Evolutionary conservation across 2,329 filamentous ascomycete species (phyloP).

Genomic region (Claviceps sp.): DNA sequence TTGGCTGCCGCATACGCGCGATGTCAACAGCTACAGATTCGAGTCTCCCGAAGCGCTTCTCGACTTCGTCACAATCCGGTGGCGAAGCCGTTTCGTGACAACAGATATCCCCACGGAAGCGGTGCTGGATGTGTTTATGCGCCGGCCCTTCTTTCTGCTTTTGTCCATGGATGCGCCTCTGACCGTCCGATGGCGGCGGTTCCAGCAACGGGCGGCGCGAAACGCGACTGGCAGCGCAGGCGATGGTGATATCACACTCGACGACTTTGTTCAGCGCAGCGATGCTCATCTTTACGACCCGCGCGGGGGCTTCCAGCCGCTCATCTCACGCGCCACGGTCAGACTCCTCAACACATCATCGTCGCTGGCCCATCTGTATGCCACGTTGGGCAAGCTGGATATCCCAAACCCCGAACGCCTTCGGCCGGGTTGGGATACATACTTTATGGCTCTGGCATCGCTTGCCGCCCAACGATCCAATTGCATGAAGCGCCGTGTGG

Average conservation of each 20-base stretch:
- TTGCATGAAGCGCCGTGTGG: slow-evolving; percentile 96
- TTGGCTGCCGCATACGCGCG: slow-evolving; percentile 11
- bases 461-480: slow-evolving; percentile 84
- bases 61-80: slow-evolving; percentile 73
- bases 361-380: slow-evolving; percentile 57
- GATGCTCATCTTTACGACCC: slow-evolving; percentile 67
- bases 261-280: slow-evolving; percentile 42
- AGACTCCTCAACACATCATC: slow-evolving; percentile 76
- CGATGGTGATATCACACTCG: slow-evolving; percentile 27
- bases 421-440: slow-evolving; percentile 86
- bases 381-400: slow-evolving; percentile 59
- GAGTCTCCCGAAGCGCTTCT: slow-evolving; percentile 53
- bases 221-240: slow-evolving; percentile 7
- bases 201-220: slow-evolving; percentile 29
- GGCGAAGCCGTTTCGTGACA: slow-evolving; percentile 75
- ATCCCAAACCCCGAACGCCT: slow-evolving; percentile 67
- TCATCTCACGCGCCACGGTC: slow-evolving; percentile 71
- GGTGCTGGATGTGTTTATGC: slow-evolving; percentile 60
- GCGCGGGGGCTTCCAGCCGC: slow-evolving; percentile 50
- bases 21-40: slow-evolving; percentile 32
- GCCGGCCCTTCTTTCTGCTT: slow-evolving; percentile 84
- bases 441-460: slow-evolving; percentile 95
- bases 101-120: slow-evolving; percentile 65
- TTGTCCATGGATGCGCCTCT: slow-evolving; percentile 86
- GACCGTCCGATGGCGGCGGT: slow-evolving; percentile 69